These are phyloP conservation scores for Calonectria pseudoreteaudii DNA, from an alignment of 2,329 filamentous ascomycete genomes.

Conservation along the genomic window DNA sequence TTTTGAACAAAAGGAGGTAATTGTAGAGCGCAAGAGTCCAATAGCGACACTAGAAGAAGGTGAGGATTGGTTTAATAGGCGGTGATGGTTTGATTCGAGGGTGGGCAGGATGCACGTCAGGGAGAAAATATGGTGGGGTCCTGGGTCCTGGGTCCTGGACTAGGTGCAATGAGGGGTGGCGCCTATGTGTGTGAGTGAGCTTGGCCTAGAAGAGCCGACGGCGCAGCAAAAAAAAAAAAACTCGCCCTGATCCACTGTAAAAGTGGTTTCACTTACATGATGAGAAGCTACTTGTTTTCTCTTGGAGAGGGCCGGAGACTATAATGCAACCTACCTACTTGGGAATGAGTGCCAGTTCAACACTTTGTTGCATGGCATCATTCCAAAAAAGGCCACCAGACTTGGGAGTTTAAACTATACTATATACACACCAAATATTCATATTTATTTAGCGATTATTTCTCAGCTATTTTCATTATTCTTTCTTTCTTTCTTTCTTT, in stretches of 20 bases:
- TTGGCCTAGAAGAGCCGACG: neutral
- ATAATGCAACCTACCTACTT: too few relatives aligned
- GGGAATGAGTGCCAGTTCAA: too few relatives aligned
- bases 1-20: neutral
- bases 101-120: constrained; percentile 11
- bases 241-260: neutral
- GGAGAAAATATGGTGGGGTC: constrained; percentile 11
- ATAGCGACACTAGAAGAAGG: neutral
- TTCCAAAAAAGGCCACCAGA: too few relatives aligned
- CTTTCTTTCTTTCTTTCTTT: too few relatives aligned
- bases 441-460: too few relatives aligned
- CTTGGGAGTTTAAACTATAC: too few relatives aligned
- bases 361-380: too few relatives aligned
- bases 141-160: neutral
- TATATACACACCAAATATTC: too few relatives aligned
- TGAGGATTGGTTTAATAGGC: constrained; percentile 10
- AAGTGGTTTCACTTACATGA: neutral
- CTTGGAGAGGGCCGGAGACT: neutral
- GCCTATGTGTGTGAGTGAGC: neutral
- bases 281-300: neutral
- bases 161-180: neutral
- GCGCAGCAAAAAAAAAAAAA: neutral
- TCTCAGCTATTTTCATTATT: too few relatives aligned
- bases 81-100: constrained; percentile 19
- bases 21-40: neutral